Evolutionary conservation across 139 green algal genomes (phyloP), one percentile per base, ranked within the genome.

Genomic region (Chlamydomonas sp.): DNA sequence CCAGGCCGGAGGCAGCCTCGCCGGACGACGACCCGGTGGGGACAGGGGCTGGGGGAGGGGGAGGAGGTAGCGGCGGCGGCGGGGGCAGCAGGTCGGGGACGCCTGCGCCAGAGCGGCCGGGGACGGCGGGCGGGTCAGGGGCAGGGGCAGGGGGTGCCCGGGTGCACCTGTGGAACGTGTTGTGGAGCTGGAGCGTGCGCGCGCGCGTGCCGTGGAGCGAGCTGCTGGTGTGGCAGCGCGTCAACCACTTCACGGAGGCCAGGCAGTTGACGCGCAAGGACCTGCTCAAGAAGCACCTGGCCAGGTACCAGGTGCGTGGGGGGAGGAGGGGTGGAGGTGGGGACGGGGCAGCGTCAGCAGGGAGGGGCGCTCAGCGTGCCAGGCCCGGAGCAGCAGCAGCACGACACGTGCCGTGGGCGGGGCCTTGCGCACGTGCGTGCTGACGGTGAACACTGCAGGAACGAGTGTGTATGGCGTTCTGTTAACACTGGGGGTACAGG

Each of bases 241-340:
- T 95, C 15, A 95, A 95, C 79, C 92, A 95, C 91, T 95, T 92
- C 78, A 79, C 89, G 3, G 90, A 92, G 75, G 88, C 90, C 2
- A 85, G 87, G 61, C 89, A 95, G 85, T 84, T 95, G 9, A 94
- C 92, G 60, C 89, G 92, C 60, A 95, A 95, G 86, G 92, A 95
- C 88, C 80, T 94, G 72, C 90, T 95, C 49, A 93, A 93, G 71
- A 86, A 84, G 78, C 91, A 95, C 86, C 84, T 95, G 4, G 85
- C 88, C 4, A 84, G 88, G 57, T 91, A 91, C 88, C 89, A 93
- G 90, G 90, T 90, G 77, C 67, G 72, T 17, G 7, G 2, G 1
- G 9, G 31, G 64, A 14, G n/a, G 4, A 18, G 31, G n/a, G 20
- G 31, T 6, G 2, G n/a, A 31, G 72, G 16, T 17, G 0, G 20